A percentile compares a stretch with the other conserved stretches of the same genome.
These are phyloP conservation scores for Ogataea trehaloabstinens DNA, from an alignment of 805 yeast species.

Conservation along the genomic window DNA sequence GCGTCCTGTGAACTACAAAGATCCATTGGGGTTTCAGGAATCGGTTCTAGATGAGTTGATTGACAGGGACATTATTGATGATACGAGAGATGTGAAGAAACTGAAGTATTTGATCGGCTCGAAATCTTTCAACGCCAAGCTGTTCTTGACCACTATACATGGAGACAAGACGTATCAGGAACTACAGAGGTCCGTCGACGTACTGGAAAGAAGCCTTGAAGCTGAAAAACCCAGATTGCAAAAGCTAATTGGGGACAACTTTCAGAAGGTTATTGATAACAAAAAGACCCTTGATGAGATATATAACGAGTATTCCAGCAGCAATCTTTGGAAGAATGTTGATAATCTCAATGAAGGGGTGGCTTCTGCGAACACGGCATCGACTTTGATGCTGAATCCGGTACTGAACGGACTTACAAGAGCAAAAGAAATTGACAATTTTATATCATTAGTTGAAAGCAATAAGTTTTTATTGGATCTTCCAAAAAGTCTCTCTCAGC, in stretches of 20 bases:
- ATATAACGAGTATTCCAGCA: slow-evolving; percentile 46
- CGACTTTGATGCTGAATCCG: slow-evolving; percentile 58
- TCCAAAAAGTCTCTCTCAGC: slow-evolving; percentile 46
- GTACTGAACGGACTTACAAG: slow-evolving; percentile 49
- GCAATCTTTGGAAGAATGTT: slow-evolving; percentile 20
- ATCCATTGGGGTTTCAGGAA: slow-evolving; percentile 56
- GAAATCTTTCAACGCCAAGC: slow-evolving; percentile 56
- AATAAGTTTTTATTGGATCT: slow-evolving; percentile 55
- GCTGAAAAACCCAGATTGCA: slow-evolving; percentile 50
- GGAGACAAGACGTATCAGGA: slow-evolving; percentile 52
- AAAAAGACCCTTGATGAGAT: slow-evolving; percentile 65
- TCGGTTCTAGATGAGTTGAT: slow-evolving; percentile 42
- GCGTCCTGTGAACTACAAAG: slow-evolving; percentile 24
- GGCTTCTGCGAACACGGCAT: slow-evolving; percentile 46
- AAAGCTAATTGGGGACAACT: slow-evolving; percentile 54
- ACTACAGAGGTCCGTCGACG: slow-evolving; percentile 45
- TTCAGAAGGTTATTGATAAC: slow-evolving; percentile 60
- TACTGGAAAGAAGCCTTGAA: slow-evolving; percentile 47
- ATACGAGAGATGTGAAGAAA: slow-evolving; percentile 35
- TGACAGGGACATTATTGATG: slow-evolving; percentile 39
- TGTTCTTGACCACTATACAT: slow-evolving; percentile 56
- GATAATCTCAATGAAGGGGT: slow-evolving; percentile 35
- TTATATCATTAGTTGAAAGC: slow-evolving; percentile 50
- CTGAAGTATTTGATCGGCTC: slow-evolving; percentile 51
- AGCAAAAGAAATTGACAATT: slow-evolving; percentile 46